Evolutionary conservation across 441 rosid genomes (phyloP), one percentile per base, ranked within the genome.

Genomic region (Populus tomentosa): DNA sequence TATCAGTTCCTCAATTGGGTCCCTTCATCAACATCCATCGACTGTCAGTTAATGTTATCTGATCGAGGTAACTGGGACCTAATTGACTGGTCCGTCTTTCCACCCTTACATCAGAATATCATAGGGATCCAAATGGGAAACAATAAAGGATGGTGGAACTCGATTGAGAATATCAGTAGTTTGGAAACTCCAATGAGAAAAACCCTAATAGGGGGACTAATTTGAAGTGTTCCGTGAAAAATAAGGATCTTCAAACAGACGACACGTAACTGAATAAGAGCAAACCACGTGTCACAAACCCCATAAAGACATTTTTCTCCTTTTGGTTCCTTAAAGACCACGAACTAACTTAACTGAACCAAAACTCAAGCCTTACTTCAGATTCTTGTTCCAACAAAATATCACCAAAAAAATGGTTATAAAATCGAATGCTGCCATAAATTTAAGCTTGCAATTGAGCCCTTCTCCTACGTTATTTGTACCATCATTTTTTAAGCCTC

Each of bases 401-500:
- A 5, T 23, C 50, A 46, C 20, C 0, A 46, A 30, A 20, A 61
- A 75, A 78, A 88, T 50, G 86, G 62, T 80, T 69, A 77, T 82
- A 35, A 84, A 77, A 76, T 73, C 77, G 62, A 79, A 75, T 80
- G 20, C 64, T 1, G 7, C 35, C 0, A 9, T 82, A 74, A 76
- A 82, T 65, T 79, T 80, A 67, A 69, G 74, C 69, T 16, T 81
- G 35, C 67, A 33, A n/a, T 24, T 65, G 42, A 69, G 69, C 56
- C 46, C 76, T 6, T 30, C 32, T 2, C 21, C 72, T 67, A 75
- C 77, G 40, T 26, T 67, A 65, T 65, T 63, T 71, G 71, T 86
- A 59, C 30, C 89, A 14, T 63, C 80, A 14, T 77, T 74, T 38
- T 75, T 74, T 4, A 75, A 79, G 70, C 30, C 83, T 28, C 77